Evolutionary conservation across 495 filamentous ascomycete species (phyloP), one percentile per base, ranked within the genome.

Genomic region (Aspergillus asperescens): DNA sequence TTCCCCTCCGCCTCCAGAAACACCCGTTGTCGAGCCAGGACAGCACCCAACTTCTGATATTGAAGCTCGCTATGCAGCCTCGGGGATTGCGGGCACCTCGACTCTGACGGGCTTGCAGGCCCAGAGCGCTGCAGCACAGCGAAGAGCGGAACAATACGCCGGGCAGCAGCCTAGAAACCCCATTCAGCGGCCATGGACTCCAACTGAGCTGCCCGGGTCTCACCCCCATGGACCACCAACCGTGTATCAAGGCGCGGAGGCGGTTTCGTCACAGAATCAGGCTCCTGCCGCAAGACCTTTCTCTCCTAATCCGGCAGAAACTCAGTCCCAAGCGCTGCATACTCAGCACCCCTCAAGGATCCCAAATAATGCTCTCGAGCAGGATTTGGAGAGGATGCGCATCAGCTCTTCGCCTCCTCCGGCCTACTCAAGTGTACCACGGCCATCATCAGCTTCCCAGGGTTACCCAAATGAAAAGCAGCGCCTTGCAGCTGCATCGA

Each of bases 1-100:
- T 16, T 96, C 92, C 18, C 93, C 93, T 2, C 91, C 94, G 5
- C 93, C 93, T 4, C 93, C 93, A 3, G 94, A 97, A 65, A 97
- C 93, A 0, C 93, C 93, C n/a, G 78, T 90, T 37, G 79, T 87
- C 8, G 85, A 85, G 32, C 85, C 86, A 3, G 80, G 79, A 16
- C 80, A 79, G 48, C 75, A 83, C 24, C 81, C 86, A 1, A 81
- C 82, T 18, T 86, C 86, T 20, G 87, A 86, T 34, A 95, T 97
- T 63, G 88, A 94, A 63, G 88, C 90, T 22, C 80, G 89, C 32
- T 95, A 90, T 76, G 89, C 89, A 3, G 91, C 89, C 5, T 83
- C 88, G 24, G 90, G 89, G 9, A 92, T 95, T 55, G 85, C 89
- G 12, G 91, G 90, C 5, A 85, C 87, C 0, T 84, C 84, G 2